Evolutionary conservation across 768 basidiomycete genomes (phyloP).

Genomic region (Lactarius tabidus): DNA sequence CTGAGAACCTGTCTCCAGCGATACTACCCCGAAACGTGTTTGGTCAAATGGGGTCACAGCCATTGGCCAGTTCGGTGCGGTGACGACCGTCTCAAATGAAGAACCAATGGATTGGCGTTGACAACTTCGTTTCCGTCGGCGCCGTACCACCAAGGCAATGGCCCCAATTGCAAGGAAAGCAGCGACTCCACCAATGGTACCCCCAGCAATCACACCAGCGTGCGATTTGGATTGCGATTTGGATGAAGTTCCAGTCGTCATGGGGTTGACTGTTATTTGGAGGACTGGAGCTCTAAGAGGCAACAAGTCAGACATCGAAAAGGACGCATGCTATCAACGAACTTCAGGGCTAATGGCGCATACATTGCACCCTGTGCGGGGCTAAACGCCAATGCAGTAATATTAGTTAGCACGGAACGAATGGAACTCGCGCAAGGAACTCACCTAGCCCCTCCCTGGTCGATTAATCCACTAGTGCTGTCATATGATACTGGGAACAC

Average conservation of each 20-base stretch:
- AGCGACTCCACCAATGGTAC: conserved; percentile 17
- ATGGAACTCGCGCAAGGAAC: background rate
- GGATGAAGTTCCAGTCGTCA: background rate
- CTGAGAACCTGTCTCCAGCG: background rate
- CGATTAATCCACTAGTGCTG: background rate
- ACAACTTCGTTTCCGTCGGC: too few species aligned
- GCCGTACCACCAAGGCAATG: background rate
- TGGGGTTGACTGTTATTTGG: background rate
- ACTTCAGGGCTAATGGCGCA: conserved; percentile 28
- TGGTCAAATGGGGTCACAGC: conserved; percentile 5
- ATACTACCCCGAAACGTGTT: background rate
- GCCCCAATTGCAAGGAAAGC: background rate
- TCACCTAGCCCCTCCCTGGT: conserved; percentile 17
- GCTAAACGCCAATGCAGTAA: background rate
- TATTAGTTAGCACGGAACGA: background rate
- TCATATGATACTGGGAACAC: conserved; percentile 15
- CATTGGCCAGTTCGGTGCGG: too few species aligned
- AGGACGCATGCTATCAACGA: background rate
- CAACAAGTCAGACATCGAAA: background rate
- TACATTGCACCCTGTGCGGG: conserved; percentile 28
- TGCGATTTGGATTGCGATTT: background rate
- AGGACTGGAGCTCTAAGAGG: background rate
- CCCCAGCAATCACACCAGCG: conserved; percentile 20
- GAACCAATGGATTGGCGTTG: too few species aligned
- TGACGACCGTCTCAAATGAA: too few species aligned